Percentiles rank a stretch among this genome's conserved stretches.
phyloP scores from a whole-genome alignment of 805 yeast species.

The Metschnikowia henanensis region DNA sequence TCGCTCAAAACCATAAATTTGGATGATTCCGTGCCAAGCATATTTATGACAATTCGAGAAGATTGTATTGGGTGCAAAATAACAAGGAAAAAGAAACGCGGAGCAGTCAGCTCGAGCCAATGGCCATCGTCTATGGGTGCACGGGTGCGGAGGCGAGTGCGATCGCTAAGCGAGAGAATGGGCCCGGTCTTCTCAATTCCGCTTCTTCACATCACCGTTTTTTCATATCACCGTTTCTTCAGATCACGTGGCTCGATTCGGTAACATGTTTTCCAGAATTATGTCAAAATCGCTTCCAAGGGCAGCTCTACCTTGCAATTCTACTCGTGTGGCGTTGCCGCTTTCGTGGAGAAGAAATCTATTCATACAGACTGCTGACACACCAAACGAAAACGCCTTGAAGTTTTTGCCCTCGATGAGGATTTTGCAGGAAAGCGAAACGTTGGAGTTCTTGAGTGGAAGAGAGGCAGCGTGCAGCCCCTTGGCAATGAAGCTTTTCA shows the following conservation, averaged over 20 bases:
- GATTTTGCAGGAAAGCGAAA: slow-evolving; percentile 57
- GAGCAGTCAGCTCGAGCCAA: background rate
- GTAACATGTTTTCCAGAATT: slow-evolving; percentile 4
- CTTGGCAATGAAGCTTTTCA: slow-evolving; percentile 69
- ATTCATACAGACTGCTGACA: slow-evolving; percentile 79
- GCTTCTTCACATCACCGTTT: no score
- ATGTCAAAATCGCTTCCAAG: background rate
- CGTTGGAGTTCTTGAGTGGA: slow-evolving; percentile 72
- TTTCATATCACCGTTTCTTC: no score
- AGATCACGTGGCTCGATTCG: no score
- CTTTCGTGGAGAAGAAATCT: slow-evolving; percentile 23
- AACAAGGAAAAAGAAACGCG: slow-evolving; percentile 3
- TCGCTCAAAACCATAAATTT: no score
- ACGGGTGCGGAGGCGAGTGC: slow-evolving; percentile 8
- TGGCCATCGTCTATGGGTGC: slow-evolving; percentile 3
- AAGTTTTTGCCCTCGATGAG: slow-evolving; percentile 77
- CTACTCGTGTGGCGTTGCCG: background rate
- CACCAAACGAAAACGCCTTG: slow-evolving; percentile 85
- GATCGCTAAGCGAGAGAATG: background rate
- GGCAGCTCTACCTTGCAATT: background rate
- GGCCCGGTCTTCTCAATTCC: no score
- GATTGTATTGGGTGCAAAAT: slow-evolving; percentile 1
- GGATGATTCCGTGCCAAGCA: no score
- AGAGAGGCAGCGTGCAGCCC: slow-evolving; percentile 78
- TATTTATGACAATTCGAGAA: background rate